phyloP scores from a whole-genome alignment of 2,329 filamentous ascomycete genomes.

The Nigrospora oryzae region DNA sequence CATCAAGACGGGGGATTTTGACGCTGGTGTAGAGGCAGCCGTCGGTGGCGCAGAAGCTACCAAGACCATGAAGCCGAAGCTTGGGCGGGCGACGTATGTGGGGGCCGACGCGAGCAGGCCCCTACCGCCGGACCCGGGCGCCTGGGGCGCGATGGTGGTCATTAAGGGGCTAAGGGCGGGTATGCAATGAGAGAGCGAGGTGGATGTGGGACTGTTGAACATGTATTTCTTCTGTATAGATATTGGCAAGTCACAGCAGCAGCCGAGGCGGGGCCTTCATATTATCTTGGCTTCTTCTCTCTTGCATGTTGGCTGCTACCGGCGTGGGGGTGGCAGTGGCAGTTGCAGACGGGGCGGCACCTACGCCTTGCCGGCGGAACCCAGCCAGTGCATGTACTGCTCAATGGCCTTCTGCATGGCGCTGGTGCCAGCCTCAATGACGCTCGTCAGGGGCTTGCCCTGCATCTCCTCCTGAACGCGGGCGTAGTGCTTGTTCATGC shows the following conservation, averaged over 20 bases:
- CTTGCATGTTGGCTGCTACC: no score
- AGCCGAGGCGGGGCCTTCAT: no score
- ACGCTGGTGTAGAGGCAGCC: slow-evolving; percentile 49
- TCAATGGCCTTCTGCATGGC: slow-evolving; percentile 40
- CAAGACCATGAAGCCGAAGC: slow-evolving; percentile 53
- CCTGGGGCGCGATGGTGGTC: slow-evolving; percentile 57
- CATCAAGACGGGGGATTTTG: slow-evolving; percentile 39
- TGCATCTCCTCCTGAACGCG: slow-evolving; percentile 33
- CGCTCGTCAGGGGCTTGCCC: slow-evolving; percentile 35
- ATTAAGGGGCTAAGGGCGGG: slow-evolving; percentile 16
- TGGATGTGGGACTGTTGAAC: no score
- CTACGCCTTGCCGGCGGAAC: slow-evolving; percentile 34
- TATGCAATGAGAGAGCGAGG: neutral
- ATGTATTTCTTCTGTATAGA: no score
- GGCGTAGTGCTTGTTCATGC: slow-evolving; percentile 39
- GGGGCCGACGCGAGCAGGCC: slow-evolving; percentile 41
- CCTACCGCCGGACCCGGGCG: slow-evolving; percentile 60
- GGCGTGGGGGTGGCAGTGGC: neutral
- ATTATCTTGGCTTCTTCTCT: no score
- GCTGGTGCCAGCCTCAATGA: slow-evolving; percentile 36
- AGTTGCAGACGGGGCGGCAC: neutral
- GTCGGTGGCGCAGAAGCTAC: slow-evolving; percentile 53
- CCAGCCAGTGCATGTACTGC: slow-evolving; percentile 34
- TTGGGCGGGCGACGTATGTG: slow-evolving; percentile 63
- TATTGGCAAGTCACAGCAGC: no score